phyloP scores from a whole-genome alignment of 805 yeast species.

The Metschnikowia kofuensis region DNA sequence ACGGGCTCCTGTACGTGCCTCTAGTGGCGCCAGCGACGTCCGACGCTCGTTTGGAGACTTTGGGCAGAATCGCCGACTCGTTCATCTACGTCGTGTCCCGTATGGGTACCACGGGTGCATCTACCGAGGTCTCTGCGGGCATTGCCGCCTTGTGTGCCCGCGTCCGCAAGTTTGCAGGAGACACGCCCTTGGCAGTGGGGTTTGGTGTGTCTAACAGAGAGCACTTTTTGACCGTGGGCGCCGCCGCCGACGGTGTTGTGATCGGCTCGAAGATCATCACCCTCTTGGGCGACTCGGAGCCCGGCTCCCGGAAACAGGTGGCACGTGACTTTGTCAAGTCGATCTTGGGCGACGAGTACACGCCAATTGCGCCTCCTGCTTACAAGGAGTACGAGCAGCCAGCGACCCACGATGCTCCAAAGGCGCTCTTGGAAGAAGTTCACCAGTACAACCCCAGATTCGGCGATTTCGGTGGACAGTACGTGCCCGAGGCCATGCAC shows the following conservation, averaged over 20 bases:
- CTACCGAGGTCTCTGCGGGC: constrained; percentile 57
- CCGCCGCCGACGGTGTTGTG: constrained; percentile 90
- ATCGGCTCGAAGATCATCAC: constrained; percentile 86
- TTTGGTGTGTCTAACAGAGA: constrained; percentile 95
- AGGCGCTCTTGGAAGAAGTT: constrained; percentile 45
- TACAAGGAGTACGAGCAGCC: constrained; percentile 19
- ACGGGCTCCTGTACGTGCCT: constrained; percentile 84
- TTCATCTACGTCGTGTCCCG: constrained; percentile 95
- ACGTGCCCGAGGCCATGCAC: constrained; percentile 94
- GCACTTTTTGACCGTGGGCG: constrained; percentile 78
- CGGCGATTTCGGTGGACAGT: constrained; percentile 98
- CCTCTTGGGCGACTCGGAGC: constrained; percentile 59
- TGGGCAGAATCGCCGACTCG: constrained; percentile 88
- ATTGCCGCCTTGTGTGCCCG: constrained; percentile 67
- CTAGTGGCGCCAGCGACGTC: constrained; percentile 96
- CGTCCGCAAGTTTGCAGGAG: constrained; percentile 71
- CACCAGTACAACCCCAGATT: constrained; percentile 76
- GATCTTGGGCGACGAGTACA: constrained; percentile 58
- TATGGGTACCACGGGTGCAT: constrained; percentile 97
- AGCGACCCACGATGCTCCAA: constrained; percentile 27
- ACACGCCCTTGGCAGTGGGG: constrained; percentile 81
- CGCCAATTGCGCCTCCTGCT: constrained; percentile 26
- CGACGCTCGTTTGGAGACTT: constrained; percentile 74
- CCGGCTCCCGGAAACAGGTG: constrained; percentile 57
- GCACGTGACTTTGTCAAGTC: constrained; percentile 67